phyloP scores from a whole-genome alignment of 73 alveolate species.

The Blepharisma stoltei region DNA sequence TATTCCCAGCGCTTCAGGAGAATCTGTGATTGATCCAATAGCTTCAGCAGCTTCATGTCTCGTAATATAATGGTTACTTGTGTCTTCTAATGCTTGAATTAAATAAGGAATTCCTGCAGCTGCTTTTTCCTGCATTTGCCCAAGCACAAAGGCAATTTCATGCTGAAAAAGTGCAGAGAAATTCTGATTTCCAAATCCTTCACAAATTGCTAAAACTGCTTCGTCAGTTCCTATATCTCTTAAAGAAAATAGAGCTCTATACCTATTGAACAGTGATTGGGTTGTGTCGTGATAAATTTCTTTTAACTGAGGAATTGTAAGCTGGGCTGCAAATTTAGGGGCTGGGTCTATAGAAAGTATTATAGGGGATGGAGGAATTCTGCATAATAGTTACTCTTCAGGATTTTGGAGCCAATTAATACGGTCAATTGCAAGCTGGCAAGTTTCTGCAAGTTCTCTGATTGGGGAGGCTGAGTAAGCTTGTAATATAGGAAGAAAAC shows the following conservation, averaged over 20 bases:
- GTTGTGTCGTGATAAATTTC: conserved; percentile 39
- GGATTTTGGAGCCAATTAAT: conserved; percentile 41
- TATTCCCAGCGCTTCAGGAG: not conserved
- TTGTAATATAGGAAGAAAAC: not conserved
- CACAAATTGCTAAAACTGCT: conserved; percentile 51
- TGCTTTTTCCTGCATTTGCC: conserved; percentile 53
- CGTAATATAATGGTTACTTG: not conserved
- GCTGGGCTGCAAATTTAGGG: not conserved
- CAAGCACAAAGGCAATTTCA: conserved; percentile 69
- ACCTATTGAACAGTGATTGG: conserved; percentile 49
- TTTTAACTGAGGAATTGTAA: conserved; percentile 12
- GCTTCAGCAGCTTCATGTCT: conserved; percentile 33
- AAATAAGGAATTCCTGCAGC: conserved; percentile 39
- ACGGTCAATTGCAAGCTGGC: conserved; percentile 38
- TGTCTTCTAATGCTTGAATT: conserved; percentile 7
- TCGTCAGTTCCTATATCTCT: conserved; percentile 59
- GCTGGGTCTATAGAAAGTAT: conserved; percentile 28
- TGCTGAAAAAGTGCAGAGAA: conserved; percentile 56
- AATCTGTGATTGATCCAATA: conserved; percentile 12
- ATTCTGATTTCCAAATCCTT: conserved; percentile 41
- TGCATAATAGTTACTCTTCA: conserved; percentile 35
- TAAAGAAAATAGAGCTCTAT: conserved; percentile 63
- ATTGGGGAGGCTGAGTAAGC: not conserved
- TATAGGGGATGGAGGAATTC: not conserved
- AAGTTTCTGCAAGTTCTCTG: conserved; percentile 9